Base-by-base conservation (phyloP, 306 rosid species). In the Sicyos edulis region DNA sequence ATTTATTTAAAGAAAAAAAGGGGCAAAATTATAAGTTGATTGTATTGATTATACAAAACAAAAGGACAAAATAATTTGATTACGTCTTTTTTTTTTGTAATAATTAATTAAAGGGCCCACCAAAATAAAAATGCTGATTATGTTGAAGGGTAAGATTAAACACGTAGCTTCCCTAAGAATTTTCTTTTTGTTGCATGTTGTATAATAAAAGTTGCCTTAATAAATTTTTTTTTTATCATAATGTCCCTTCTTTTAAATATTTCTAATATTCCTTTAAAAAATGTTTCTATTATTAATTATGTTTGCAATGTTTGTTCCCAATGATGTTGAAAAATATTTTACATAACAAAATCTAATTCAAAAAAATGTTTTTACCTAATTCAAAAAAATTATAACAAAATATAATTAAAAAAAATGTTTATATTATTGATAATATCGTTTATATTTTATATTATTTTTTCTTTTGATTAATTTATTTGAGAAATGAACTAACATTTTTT, bases 71-170 rank as follows among this genome's bases (percentile, higher is more conserved):
- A n/a, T n/a, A n/a, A n/a, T n/a, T n/a, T n/a, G n/a, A n/a, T n/a
- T n/a, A n/a, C n/a, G n/a, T n/a, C n/a, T n/a, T n/a, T n/a, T n/a
- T 26, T 26, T 26, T 26, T 26, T 26, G 29, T 26, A 26, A 3
- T 26, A 26, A 1, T 26, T 26, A 26, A 26, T 26, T 26, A 1
- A 26, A 3, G 29, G 29, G 29, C 29, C 29, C 29, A 26, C 29
- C 29, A 26, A 26, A 26, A 26, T 26, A 26, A 26, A 26, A 26
- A 26, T 26, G 29, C 29, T 26, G 52, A 40, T 40, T 64, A 32
- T 32, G 37, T 1, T 32, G 40, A 40, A 64, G 70, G 52, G 52
- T 64, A 64, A 64, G 70, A 64, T 64, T 64, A 16, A 64, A 19
- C 37, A 32, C 37, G 37, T 32, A 32, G 37, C 37, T 0, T 32